These are phyloP conservation scores for Aegilops tauschii DNA, from an alignment of 176 grass and related monocot genomes.

Conservation along the genomic window DNA sequence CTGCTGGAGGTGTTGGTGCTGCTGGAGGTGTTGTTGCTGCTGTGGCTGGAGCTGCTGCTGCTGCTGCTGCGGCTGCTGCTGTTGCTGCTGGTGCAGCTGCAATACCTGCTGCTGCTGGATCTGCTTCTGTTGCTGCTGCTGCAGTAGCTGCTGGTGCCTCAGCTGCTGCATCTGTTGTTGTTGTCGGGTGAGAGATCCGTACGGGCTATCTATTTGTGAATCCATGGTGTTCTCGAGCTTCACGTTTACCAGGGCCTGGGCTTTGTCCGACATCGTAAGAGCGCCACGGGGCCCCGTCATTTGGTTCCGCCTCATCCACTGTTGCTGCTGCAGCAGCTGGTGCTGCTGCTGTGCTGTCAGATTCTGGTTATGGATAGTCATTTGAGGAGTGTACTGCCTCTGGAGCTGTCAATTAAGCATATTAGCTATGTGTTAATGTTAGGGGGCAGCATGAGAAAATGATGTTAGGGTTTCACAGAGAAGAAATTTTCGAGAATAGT, in stretches of 20 bases:
- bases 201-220: constrained; percentile 50
- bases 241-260: constrained; percentile 66
- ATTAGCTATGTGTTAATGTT: neutral
- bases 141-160: constrained; percentile 47
- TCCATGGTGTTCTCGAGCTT: constrained; percentile 88
- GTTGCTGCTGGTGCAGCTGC: constrained; percentile 43
- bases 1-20: constrained; percentile 16
- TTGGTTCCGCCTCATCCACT: constrained; percentile 67
- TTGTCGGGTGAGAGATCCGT: constrained; percentile 43
- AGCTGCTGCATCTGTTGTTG: constrained; percentile 47
- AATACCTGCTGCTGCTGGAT: constrained; percentile 46
- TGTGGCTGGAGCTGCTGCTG: constrained; percentile 17
- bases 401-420: constrained; percentile 40
- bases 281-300: constrained; percentile 64
- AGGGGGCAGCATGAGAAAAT: neutral
- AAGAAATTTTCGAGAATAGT: neutral
- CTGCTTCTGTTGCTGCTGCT: constrained; percentile 45
- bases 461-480: neutral
- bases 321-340: constrained; percentile 52
- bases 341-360: constrained; percentile 69
- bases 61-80: constrained; percentile 29
- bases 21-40: neutral
- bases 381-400: constrained; percentile 67
- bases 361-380: constrained; percentile 60
- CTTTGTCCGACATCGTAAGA: constrained; percentile 65